phyloP scores from a whole-genome alignment of 306 rosid species.

The Vigna nakashimae region DNA sequence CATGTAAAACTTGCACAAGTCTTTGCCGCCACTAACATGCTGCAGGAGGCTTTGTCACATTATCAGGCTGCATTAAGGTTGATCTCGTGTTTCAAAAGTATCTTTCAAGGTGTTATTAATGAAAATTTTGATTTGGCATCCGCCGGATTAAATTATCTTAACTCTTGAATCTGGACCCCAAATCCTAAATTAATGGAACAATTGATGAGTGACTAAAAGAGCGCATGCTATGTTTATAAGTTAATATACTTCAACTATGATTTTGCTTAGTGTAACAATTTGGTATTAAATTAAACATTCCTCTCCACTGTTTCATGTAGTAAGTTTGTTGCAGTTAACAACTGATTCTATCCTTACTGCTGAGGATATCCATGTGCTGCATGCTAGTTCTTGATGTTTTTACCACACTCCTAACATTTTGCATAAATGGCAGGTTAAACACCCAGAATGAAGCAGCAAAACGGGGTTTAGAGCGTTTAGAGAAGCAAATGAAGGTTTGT shows the following conservation, averaged over 20 bases:
- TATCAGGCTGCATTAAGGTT: slow-evolving; percentile 97
- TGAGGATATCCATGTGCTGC: slow-evolving; percentile 30
- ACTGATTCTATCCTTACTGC: background rate
- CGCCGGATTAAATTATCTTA: background rate
- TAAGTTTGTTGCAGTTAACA: background rate
- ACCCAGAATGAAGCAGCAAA: slow-evolving; percentile 95
- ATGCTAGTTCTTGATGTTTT: slow-evolving; percentile 30
- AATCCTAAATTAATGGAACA: background rate
- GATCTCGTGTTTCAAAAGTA: slow-evolving; percentile 12
- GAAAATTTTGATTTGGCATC: background rate
- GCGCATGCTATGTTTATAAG: background rate
- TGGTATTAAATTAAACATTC: background rate
- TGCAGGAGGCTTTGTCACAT: slow-evolving; percentile 92
- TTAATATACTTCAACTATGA: background rate
- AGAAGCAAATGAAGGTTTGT: slow-evolving; percentile 95
- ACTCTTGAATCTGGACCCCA: too few species aligned
- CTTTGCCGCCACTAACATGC: slow-evolving; percentile 93
- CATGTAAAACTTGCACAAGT: slow-evolving; percentile 99
- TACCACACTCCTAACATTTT: slow-evolving; percentile 34
- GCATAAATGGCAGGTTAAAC: slow-evolving; percentile 74
- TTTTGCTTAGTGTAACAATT: too few species aligned
- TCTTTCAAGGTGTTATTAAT: background rate
- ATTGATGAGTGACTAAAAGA: background rate
- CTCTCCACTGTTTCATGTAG: background rate
- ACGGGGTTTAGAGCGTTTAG: slow-evolving; percentile 92